Evolutionary conservation across 768 basidiomycete genomes (phyloP), one percentile per base, ranked within the genome.

Genomic region (Calocera cornea): DNA sequence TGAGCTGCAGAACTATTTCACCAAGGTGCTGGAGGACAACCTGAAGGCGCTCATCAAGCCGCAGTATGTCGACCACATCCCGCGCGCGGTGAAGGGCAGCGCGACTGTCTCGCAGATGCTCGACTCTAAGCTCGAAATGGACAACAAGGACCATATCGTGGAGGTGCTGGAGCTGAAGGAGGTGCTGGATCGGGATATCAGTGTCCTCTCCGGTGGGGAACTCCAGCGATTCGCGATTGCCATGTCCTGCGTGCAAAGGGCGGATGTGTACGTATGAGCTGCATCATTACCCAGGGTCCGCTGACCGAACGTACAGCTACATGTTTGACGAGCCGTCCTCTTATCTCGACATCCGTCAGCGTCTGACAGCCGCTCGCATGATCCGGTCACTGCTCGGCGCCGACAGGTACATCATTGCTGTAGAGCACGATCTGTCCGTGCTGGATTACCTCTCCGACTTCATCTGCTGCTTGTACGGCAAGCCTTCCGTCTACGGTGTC

Each of bases 241-340:
- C 5, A 93, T 98, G 87, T 87, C 93, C 16, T 95, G 92, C 73
- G 90, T 98, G 54, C 93, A 98, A 77, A 84, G 78, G 67, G 97
- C 97, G 49, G 95, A 99, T 76, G 93, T 99, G 90, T 94, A 78
- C 72, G 92, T 81, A 29, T 1, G 24, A 19, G 24, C 34, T 19
- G 17, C 36, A 5, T 5, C 50, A 10, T 3, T 31, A 17, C 44
- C 31, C 64, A 31, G 22, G 1, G 33, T 44, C 34, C 24, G 19
- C 14, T 17, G 14, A 3, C 44, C 8, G 14, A 41, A 47, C 31
- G 31, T 41, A 54, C 75, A 93, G 91, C 40, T 97, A 97, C 81
- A 97, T 97, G 94, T 97, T 97, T 74, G 94, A 98, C 80, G 97
- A 98, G 75, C 97, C 97, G 17, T 98, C 95, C 34, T 92, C 90